Evolutionary conservation across 2,329 filamentous ascomycete genomes (phyloP), one percentile per base, ranked within the genome.

Genomic region (Trichoderma lentiforme): DNA sequence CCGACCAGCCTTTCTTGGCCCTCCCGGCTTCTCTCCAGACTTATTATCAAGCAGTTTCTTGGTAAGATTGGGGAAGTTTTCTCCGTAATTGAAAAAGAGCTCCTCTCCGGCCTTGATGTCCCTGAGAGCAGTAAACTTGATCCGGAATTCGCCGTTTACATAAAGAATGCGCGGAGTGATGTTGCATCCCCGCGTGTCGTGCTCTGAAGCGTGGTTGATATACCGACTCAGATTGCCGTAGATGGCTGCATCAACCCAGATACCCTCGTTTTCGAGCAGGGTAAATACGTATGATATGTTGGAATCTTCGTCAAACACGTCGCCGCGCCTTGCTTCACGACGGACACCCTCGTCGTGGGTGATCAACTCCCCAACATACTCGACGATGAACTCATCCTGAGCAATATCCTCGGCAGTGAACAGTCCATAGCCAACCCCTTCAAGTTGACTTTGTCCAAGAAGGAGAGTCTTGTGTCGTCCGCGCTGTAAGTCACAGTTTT

Each of bases 151-250:
- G 28, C 91, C 91, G 76, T 93, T 93, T 72, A 93, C 93, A 65
- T 93, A 88, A 18, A 92, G 80, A 68, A 93, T 91, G 72, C 88
- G 87, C 2, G 92, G 88, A 18, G 84, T 86, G 72, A 90, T 88
- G 74, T 90, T 89, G 77, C 90, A 90, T 69, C 92, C 78, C 74
- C 83, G 76, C 73, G 83, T 83, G 73, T 85, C 83, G 58, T 80
- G 79, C 62, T 85, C 84, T 1, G 86, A 85, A 15, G 92, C 90
- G 76, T 95, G 92, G 80, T 97, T 96, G 79, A 96, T 93, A 81
- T 94, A 96, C 4, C 93, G 89, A 61, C 92, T 91, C 74, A 95
- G 90, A 79, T 95, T 96, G 64, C 93, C 93, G 74, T 92, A 92
- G 56, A 90, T 89, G 24, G 91, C 92, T 7, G 90, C 91, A 78